Evolutionary conservation across 1,139 yeast genomes (phyloP).

Genomic region (Magnusiomyces paraingens): DNA sequence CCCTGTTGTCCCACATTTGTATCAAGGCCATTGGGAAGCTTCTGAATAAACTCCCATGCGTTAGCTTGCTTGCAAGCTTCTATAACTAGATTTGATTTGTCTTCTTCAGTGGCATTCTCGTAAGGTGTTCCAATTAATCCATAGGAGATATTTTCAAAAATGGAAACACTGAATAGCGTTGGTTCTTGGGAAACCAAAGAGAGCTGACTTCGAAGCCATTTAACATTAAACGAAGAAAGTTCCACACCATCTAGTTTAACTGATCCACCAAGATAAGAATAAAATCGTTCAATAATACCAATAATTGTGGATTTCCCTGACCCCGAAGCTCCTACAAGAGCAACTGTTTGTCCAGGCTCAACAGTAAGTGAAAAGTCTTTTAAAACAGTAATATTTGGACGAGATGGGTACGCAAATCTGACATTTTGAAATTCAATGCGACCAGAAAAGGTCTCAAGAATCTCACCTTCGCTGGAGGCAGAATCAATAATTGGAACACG

Average conservation of each 20-base stretch:
- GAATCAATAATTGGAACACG: conserved; percentile 37
- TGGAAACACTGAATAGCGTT: conserved; percentile 67
- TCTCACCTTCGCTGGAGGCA: conserved; percentile 29
- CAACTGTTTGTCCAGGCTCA: conserved; percentile 68
- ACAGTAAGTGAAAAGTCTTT: conserved; percentile 55
- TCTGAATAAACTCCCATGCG: conserved; percentile 38
- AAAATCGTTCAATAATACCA: conserved; percentile 63
- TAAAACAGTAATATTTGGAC: conserved; percentile 70
- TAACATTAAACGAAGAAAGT: conserved; percentile 55
- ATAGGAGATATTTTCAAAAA: conserved; percentile 71
- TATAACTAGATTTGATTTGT: conserved; percentile 30
- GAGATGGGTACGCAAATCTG: conserved; percentile 76
- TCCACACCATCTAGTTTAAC: conserved; percentile 63
- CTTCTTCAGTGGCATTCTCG: conserved; percentile 38
- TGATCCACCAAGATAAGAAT: conserved; percentile 53
- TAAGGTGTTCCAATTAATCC: conserved; percentile 54
- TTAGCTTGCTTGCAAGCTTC: conserved; percentile 38
- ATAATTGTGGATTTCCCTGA: conserved; percentile 87
- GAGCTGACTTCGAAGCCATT: conserved; percentile 63
- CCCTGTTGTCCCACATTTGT: conserved; percentile 55
- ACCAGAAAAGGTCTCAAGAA: conserved; percentile 35
- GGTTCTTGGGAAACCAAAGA: conserved; percentile 93
- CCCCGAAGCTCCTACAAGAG: conserved; percentile 89
- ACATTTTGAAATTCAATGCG: conserved; percentile 59
- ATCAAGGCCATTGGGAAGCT: conserved; percentile 39